phyloP scores from a whole-genome alignment of 163 green algal species.

The Scenedesmus sp. region DNA sequence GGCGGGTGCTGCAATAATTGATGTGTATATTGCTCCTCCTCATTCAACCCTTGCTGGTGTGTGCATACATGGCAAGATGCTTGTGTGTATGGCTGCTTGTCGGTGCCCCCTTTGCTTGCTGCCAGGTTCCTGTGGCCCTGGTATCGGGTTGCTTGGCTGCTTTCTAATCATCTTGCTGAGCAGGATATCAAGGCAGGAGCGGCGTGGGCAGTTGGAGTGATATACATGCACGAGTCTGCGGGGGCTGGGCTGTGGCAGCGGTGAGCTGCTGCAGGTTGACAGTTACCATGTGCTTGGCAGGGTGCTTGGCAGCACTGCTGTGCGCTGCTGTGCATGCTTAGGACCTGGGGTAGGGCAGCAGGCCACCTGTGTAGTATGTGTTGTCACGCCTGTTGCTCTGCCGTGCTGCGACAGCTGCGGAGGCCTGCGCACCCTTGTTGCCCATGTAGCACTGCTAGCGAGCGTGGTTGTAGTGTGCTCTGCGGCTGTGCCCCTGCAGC shows the following conservation, averaged over 20 bases:
- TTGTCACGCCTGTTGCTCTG: background rate
- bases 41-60: background rate
- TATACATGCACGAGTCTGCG: background rate
- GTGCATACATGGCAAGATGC: background rate
- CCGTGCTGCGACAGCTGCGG: background rate
- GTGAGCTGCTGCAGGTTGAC: background rate
- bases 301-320: background rate
- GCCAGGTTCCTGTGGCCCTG: background rate
- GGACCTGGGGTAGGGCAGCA: background rate
- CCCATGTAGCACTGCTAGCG: background rate
- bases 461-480: background rate
- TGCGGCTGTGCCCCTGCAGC: background rate
- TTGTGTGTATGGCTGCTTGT: background rate
- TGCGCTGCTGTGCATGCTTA: background rate
- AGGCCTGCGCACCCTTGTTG: background rate
- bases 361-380: background rate
- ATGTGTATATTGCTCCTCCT: background rate
- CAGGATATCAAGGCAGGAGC: background rate
- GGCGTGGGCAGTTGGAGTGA: background rate
- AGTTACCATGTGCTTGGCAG: background rate
- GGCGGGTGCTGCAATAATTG: background rate
- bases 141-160: background rate
- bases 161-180: background rate
- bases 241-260: background rate
- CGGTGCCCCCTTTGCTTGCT: background rate